Evolutionary conservation across 1,139 yeast species (phyloP).

Genomic region (Candida tunisiensis): DNA sequence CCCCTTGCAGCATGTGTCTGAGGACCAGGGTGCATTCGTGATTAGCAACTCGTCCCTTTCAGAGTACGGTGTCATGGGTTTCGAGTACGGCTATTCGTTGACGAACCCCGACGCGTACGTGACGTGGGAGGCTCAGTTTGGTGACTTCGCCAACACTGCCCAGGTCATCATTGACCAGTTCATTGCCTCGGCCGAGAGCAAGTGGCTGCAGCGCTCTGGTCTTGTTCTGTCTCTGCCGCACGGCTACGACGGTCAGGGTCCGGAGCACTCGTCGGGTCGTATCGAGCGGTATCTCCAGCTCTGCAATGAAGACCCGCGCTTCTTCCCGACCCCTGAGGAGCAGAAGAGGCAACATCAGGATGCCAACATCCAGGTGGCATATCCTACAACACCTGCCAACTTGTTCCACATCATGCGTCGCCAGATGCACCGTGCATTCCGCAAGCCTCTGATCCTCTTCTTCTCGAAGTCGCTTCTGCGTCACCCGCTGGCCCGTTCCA

Average conservation of each 20-base stretch:
- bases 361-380: constrained; percentile 93
- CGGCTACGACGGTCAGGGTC: constrained; percentile 99
- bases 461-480: constrained; percentile 91
- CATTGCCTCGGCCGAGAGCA: constrained; percentile 91
- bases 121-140: constrained; percentile 99
- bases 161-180: constrained; percentile 97
- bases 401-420: constrained; percentile 94
- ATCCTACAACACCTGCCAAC: constrained; percentile 97
- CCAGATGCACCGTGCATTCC: constrained; percentile 98
- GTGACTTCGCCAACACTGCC: constrained; percentile 99
- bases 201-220: constrained; percentile 99
- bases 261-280: constrained; percentile 98
- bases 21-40: constrained; percentile 72
- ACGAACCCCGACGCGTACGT: constrained; percentile 95
- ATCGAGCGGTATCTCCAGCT: constrained; percentile 92
- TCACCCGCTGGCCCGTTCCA: constrained; percentile 94
- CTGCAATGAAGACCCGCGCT: constrained; percentile 91
- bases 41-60: constrained; percentile 95
- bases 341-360: constrained; percentile 97
- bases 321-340: constrained; percentile 79
- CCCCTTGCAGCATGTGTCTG: constrained; percentile 67
- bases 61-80: constrained; percentile 98
- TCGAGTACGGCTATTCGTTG: constrained; percentile 96
- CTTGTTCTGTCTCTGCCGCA: constrained; percentile 91
- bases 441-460: constrained; percentile 83